These are phyloP conservation scores for Colletotrichum somersetense DNA, from an alignment of 2,329 filamentous ascomycete genomes.

Conservation along the genomic window DNA sequence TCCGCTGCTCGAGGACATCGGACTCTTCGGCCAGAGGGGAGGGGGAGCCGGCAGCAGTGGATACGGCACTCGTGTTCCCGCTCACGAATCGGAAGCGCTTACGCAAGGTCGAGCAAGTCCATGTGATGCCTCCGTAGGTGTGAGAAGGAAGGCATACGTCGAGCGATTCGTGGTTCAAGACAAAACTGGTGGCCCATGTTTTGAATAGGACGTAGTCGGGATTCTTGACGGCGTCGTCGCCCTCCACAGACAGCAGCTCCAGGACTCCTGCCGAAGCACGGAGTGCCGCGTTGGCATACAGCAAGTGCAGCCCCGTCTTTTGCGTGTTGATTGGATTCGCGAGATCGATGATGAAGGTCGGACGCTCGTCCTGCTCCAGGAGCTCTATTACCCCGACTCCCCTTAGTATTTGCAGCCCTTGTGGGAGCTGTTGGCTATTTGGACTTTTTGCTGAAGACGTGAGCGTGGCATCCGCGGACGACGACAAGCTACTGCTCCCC, in stretches of 20 bases:
- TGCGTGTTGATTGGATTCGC: slow-evolving; percentile 67
- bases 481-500: slow-evolving; percentile 64
- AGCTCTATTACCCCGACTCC: slow-evolving; percentile 78
- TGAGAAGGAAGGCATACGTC: slow-evolving; percentile 68
- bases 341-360: slow-evolving; percentile 81
- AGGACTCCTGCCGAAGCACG: slow-evolving; percentile 68
- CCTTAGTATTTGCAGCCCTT: slow-evolving; percentile 69
- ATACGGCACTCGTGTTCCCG: slow-evolving; percentile 59
- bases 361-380: slow-evolving; percentile 80
- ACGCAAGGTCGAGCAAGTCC: slow-evolving; percentile 78
- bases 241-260: slow-evolving; percentile 67
- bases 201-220: slow-evolving; percentile 74
- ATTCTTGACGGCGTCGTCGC: slow-evolving; percentile 56
- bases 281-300: slow-evolving; percentile 78
- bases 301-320: slow-evolving; percentile 67
- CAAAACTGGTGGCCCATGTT: slow-evolving; percentile 72
- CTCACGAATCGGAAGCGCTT: slow-evolving; percentile 77
- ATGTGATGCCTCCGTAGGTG: slow-evolving; percentile 73
- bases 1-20: slow-evolving; percentile 51
- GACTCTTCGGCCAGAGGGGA: slow-evolving; percentile 54
- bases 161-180: slow-evolving; percentile 64
- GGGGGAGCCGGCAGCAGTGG: slow-evolving; percentile 54
- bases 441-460: slow-evolving; percentile 54
- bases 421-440: slow-evolving; percentile 61
- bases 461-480: slow-evolving; percentile 57